Conservation (phyloP, 441 rosid genomes). For the Bocquillonia castaneifolia region DNA sequence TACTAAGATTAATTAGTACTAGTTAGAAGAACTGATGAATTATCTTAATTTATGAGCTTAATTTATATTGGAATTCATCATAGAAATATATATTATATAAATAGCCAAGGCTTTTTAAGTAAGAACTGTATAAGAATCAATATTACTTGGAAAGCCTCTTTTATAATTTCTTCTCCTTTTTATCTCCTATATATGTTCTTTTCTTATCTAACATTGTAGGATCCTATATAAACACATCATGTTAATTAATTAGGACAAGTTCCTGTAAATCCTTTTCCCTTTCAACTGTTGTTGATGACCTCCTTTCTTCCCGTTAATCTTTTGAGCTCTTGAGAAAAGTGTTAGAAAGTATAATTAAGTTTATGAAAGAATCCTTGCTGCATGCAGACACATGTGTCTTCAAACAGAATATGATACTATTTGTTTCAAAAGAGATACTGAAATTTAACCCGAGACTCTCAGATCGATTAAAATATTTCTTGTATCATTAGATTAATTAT, state of each 20-base stretch:
- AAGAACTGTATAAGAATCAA: slow-evolving; percentile 30
- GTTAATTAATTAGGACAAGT: slow-evolving; percentile 22
- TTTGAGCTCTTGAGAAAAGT: background rate
- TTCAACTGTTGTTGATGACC: slow-evolving; percentile 16
- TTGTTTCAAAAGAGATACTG: too few species aligned
- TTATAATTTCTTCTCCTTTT: background rate
- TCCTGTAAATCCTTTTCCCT: slow-evolving; percentile 26
- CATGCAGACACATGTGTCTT: background rate
- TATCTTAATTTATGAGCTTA: slow-evolving; percentile 14
- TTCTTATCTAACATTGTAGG: slow-evolving; percentile 17
- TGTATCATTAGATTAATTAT: too few species aligned
- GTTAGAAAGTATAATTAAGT: too few species aligned
- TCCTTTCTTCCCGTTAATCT: background rate
- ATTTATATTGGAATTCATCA: slow-evolving; percentile 20
- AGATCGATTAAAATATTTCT: too few species aligned
- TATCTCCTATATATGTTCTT: slow-evolving; percentile 1
- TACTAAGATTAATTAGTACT: background rate
- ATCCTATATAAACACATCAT: slow-evolving; percentile 15
- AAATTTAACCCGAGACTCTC: too few species aligned
- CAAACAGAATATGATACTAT: background rate
- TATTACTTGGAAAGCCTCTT: slow-evolving; percentile 25
- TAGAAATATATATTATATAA: too few species aligned
- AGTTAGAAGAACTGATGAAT: background rate
- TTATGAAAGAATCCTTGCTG: background rate
- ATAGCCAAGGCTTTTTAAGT: slow-evolving; percentile 24